These are phyloP conservation scores for Cladophialophora immunda DNA, from an alignment of 2,329 filamentous ascomycete genomes.

Conservation along the genomic window DNA sequence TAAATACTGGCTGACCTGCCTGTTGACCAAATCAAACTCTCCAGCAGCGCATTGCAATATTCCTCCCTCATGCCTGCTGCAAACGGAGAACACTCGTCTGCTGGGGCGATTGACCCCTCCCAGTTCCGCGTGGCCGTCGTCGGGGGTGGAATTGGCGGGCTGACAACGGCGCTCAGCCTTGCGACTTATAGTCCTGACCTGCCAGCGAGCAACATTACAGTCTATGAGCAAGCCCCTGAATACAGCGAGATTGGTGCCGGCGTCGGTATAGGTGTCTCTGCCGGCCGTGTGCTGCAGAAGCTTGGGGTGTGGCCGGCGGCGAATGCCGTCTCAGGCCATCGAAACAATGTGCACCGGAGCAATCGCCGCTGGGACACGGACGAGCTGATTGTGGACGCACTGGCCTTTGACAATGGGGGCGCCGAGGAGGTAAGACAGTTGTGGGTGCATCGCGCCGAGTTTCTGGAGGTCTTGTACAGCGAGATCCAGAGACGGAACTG, in stretches of 20 bases:
- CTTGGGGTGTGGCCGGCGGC: slow-evolving; percentile 13
- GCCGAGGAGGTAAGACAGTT: slow-evolving; percentile 18
- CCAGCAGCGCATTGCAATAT: not conserved
- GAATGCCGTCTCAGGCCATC: slow-evolving; percentile 16
- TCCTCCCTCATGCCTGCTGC: not conserved
- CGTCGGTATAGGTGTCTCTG: slow-evolving; percentile 16
- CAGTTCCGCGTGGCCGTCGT: slow-evolving; percentile 15
- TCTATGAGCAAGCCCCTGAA: slow-evolving; percentile 20
- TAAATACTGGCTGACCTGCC: slow-evolving; percentile 2
- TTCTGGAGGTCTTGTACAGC: slow-evolving; percentile 13
- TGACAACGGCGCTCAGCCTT: slow-evolving; percentile 16
- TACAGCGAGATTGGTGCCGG: slow-evolving; percentile 19
- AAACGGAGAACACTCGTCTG: not conserved
- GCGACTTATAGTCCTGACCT: slow-evolving; percentile 11
- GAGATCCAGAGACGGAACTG: slow-evolving; percentile 11
- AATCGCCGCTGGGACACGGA: slow-evolving; percentile 22
- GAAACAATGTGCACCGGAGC: slow-evolving; percentile 19
- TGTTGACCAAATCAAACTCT: not conserved
- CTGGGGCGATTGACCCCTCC: not conserved
- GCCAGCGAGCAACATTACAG: slow-evolving; percentile 8
- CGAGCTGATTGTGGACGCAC: slow-evolving; percentile 18
- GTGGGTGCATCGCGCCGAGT: slow-evolving; percentile 21
- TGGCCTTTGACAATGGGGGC: slow-evolving; percentile 10
- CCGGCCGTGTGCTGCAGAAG: slow-evolving; percentile 17
- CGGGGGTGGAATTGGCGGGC: slow-evolving; percentile 19